These are phyloP conservation scores for Rhytidiadelphus loreus DNA, from an alignment of 225 moss, liverwort and hornwort species.

Conservation along the genomic window DNA sequence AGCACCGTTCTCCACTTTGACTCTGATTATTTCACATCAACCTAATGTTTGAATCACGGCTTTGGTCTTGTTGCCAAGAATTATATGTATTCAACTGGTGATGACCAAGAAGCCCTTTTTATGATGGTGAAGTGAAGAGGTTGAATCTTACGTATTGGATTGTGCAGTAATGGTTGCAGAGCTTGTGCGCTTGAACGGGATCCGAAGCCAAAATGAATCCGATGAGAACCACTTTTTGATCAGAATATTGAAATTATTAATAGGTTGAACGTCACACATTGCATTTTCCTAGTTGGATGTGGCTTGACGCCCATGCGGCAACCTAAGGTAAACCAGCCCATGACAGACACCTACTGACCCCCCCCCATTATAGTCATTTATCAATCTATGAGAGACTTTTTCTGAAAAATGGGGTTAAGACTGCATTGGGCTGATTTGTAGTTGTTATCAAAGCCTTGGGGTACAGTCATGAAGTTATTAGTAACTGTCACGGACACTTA, in stretches of 20 bases:
- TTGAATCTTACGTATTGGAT: background rate
- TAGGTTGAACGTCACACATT: background rate
- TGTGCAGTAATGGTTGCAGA: constrained; percentile 89
- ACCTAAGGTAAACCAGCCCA: no score
- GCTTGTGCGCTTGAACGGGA: constrained; percentile 56
- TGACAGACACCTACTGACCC: no score
- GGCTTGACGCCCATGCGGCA: background rate
- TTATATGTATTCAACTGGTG: background rate
- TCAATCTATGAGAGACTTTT: no score
- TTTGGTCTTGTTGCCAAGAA: background rate
- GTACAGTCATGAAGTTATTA: no score
- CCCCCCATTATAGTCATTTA: no score
- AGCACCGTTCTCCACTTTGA: background rate
- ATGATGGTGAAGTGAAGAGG: background rate
- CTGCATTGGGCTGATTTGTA: no score
- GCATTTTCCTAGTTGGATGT: background rate
- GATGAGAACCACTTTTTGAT: constrained; percentile 14
- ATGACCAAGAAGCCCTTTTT: background rate
- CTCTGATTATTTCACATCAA: background rate
- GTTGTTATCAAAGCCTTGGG: no score
- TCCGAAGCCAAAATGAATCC: constrained; percentile 59
- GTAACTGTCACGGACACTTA: no score
- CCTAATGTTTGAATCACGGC: background rate
- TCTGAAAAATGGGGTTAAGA: no score
- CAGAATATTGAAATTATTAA: background rate